A percentile compares a stretch with the other conserved stretches of the same genome.
Evolutionary conservation across 2,329 filamentous ascomycete species (phyloP).

Genomic region (Hypoxylon sp.): DNA sequence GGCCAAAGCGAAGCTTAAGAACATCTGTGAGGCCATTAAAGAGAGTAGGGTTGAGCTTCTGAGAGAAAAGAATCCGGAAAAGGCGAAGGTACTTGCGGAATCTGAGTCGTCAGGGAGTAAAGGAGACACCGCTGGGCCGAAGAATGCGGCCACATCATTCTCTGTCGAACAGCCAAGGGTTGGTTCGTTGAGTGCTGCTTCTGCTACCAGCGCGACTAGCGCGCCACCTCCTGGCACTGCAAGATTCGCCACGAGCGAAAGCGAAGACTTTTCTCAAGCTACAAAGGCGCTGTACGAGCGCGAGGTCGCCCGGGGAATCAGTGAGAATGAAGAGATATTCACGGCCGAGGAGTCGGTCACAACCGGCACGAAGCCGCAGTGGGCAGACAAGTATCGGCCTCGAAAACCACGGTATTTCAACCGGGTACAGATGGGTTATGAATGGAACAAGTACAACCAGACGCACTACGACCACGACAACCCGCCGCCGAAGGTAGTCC

Average conservation of each 20-base stretch:
- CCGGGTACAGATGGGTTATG: conserved; percentile 97
- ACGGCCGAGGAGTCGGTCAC: conserved; percentile 85
- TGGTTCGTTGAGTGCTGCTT: conserved; percentile 34
- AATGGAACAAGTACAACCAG: conserved; percentile 99
- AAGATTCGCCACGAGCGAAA: conserved; percentile 75
- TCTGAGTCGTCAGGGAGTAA: conserved; percentile 53
- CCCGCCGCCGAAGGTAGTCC: conserved; percentile 95
- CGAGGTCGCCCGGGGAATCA: conserved; percentile 89
- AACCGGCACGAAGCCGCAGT: conserved; percentile 73
- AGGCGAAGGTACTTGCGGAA: conserved; percentile 63
- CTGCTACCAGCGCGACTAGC: conserved; percentile 53
- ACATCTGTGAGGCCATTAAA: conserved; percentile 80
- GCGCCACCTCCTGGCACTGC: conserved; percentile 67
- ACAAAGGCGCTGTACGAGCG: conserved; percentile 92
- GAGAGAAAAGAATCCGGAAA: conserved; percentile 73
- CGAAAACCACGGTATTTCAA: conserved; percentile 98
- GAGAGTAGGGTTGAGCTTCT: conserved; percentile 75
- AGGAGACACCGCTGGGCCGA: conserved; percentile 54
- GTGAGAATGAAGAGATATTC: conserved; percentile 96
- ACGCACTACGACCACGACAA: conserved; percentile 99
- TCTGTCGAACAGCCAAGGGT: conserved; percentile 46
- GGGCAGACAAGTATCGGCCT: conserved; percentile 86
- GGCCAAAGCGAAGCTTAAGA: conserved; percentile 84
- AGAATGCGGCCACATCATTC: conserved; percentile 38
- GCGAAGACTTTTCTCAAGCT: conserved; percentile 86